phyloP scores from a whole-genome alignment of 495 filamentous ascomycete genomes.

The Saxophila tyrrhenica region DNA sequence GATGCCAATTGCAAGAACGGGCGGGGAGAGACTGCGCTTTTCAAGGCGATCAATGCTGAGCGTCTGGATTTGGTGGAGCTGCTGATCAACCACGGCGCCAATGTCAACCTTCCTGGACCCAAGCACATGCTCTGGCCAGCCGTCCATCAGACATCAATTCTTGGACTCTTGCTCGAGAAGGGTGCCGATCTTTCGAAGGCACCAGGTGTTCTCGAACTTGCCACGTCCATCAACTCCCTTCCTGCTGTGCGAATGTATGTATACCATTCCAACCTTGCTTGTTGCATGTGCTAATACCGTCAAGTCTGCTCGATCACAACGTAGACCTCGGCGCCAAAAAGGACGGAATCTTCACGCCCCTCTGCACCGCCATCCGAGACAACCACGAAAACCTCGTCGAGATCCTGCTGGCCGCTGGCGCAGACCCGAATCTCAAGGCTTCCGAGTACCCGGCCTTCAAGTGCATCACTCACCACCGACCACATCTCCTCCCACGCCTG shows the following conservation, averaged over 20 bases:
- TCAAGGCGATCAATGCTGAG: conserved; percentile 31
- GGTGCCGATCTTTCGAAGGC: conserved; percentile 37
- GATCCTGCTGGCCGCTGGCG: conserved; percentile 38
- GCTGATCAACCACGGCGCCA: conserved; percentile 29
- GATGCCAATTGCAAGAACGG: conserved; percentile 42
- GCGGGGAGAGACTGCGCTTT: conserved; percentile 40
- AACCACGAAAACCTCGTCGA: conserved; percentile 40
- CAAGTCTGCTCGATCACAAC: conserved; percentile 39
- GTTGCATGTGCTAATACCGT: no score
- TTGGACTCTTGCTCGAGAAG: conserved; percentile 32
- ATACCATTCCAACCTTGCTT: no score
- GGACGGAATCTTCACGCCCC: conserved; percentile 44
- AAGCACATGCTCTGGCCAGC: conserved; percentile 42
- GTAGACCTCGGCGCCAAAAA: conserved; percentile 44
- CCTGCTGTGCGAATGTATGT: conserved; percentile 40
- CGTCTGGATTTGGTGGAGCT: conserved; percentile 26
- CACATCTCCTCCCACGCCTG: conserved; percentile 38
- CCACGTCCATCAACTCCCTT: conserved; percentile 36
- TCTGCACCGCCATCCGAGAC: conserved; percentile 46
- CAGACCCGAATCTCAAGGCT: conserved; percentile 42
- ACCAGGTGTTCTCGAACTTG: conserved; percentile 40
- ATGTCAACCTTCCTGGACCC: conserved; percentile 40
- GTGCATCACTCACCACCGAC: conserved; percentile 43
- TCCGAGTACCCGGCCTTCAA: conserved; percentile 46
- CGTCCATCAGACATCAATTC: conserved; percentile 30